phyloP scores from a whole-genome alignment of 1,284 basidiomycete species.

The Meira nashicola region DNA sequence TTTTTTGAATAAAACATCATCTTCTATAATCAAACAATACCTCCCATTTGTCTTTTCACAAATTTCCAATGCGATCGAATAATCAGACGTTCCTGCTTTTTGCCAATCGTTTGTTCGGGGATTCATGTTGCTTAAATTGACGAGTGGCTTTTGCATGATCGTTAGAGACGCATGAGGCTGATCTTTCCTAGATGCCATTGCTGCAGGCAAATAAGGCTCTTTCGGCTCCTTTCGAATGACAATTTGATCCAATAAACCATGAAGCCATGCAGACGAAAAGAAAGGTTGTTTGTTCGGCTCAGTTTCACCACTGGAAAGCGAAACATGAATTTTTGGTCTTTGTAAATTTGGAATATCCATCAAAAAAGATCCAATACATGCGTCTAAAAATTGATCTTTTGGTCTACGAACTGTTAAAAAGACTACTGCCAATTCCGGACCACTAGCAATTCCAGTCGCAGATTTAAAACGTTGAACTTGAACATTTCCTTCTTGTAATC shows the following conservation, averaged over 20 bases:
- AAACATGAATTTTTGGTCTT: not conserved
- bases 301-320: not conserved
- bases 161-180: not conserved
- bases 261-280: conserved; percentile 1
- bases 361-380: conserved; percentile 2
- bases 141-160: not conserved
- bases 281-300: conserved; percentile 1
- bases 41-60: not conserved
- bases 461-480: too few relatives aligned
- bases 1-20: not conserved
- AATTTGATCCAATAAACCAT: not conserved
- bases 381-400: conserved; percentile 5
- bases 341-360: not conserved
- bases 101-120: conserved; percentile 4
- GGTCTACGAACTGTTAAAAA: not conserved
- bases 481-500: not conserved
- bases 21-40: conserved; percentile 3
- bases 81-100: conserved; percentile 1
- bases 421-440: conserved; percentile 3
- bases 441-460: too few relatives aligned
- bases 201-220: not conserved
- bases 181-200: not conserved
- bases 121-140: not conserved
- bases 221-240: not conserved
- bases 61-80: not conserved